Conservation (phyloP, 192 early-diverging fungal genomes). For the Podochytrium sp. region DNA sequence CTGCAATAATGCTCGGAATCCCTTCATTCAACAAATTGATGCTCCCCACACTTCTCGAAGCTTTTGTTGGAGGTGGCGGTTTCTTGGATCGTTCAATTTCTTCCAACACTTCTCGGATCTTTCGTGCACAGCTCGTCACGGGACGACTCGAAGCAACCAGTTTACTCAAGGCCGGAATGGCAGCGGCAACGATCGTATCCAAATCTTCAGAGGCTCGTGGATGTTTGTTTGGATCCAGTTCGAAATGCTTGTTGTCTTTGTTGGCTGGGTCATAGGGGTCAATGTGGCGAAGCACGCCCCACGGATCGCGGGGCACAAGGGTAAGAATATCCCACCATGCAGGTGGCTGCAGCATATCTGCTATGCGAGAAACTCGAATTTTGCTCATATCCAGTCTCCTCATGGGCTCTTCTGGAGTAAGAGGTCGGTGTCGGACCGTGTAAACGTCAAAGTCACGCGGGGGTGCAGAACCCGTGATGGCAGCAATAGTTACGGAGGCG, state of each 20-base stretch:
- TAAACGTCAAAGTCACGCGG: no score
- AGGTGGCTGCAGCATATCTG: not conserved
- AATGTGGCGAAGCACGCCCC: constrained; percentile 6
- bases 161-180: constrained; percentile 1
- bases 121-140: not conserved
- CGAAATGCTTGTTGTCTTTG: constrained; percentile 11
- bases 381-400: not conserved
- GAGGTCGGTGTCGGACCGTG: no score
- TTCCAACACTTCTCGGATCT: constrained; percentile 17
- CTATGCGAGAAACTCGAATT: not conserved
- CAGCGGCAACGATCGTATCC: not conserved
- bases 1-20: constrained; percentile 20
- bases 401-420: not conserved
- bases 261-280: constrained; percentile 28
- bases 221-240: not conserved
- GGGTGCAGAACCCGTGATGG: no score
- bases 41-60: constrained; percentile 11
- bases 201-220: not conserved
- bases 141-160: constrained; percentile 7
- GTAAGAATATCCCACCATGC: constrained; percentile 20
- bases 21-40: constrained; percentile 32
- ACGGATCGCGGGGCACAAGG: not conserved
- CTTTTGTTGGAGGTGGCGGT: constrained; percentile 21
- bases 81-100: constrained; percentile 15
- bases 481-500: no score